These are phyloP conservation scores for Trichoderma breve DNA, from an alignment of 2,329 filamentous ascomycete species.

Conservation along the genomic window DNA sequence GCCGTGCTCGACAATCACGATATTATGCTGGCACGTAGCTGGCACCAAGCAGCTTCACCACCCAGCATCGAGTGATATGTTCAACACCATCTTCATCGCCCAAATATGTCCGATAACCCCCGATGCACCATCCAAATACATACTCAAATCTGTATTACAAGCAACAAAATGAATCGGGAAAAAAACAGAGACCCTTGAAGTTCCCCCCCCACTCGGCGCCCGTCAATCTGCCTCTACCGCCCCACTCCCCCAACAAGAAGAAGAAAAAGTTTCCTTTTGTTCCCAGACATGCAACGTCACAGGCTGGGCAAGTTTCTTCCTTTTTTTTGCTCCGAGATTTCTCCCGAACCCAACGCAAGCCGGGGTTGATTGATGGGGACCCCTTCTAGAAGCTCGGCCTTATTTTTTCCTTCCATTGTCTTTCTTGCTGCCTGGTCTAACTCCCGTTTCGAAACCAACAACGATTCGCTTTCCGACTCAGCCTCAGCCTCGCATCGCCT, in stretches of 20 bases:
- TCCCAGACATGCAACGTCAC: not conserved
- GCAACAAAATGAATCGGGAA: not conserved
- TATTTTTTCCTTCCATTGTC: not conserved
- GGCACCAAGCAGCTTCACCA: not conserved
- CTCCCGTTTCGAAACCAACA: not conserved
- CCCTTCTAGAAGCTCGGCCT: not conserved
- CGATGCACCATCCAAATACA: not conserved
- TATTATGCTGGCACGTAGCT: not conserved
- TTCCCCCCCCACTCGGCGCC: not conserved
- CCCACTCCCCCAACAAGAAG: not conserved
- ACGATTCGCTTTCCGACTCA: not conserved
- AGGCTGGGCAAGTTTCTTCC: too few species aligned
- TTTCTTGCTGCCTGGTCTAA: not conserved
- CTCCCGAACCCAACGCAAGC: not conserved
- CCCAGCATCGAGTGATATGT: not conserved
- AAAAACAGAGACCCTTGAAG: not conserved
- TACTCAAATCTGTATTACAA: not conserved
- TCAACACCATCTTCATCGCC: not conserved
- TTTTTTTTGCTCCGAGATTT: constrained; percentile 3
- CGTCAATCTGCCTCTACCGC: not conserved
- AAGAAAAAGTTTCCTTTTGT: not conserved
- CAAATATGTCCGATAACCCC: not conserved
- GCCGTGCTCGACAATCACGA: not conserved
- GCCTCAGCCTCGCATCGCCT: not conserved
- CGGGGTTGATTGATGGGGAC: not conserved